These are phyloP conservation scores for Phialophora expanda DNA, from an alignment of 2,329 filamentous ascomycete genomes.

Conservation along the genomic window DNA sequence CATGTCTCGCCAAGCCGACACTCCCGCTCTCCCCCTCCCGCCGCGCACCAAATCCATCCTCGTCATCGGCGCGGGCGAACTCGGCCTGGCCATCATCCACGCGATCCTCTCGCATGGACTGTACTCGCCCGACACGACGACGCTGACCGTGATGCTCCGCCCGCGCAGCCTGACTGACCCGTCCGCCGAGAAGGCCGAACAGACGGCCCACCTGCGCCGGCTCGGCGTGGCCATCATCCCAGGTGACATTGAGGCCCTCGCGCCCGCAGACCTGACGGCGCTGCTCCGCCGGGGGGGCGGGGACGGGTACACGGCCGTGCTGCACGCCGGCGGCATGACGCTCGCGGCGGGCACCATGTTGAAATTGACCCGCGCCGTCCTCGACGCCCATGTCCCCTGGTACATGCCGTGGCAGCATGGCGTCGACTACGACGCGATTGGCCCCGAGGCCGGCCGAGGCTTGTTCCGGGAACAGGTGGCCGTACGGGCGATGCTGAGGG, in stretches of 20 bases:
- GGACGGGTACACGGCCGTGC: slow-evolving; percentile 48
- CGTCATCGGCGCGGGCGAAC: slow-evolving; percentile 70
- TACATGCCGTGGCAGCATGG: slow-evolving; percentile 78
- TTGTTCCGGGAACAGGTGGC: slow-evolving; percentile 71
- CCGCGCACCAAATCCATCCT: slow-evolving; percentile 51
- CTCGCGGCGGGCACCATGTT: slow-evolving; percentile 61
- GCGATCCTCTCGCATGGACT: slow-evolving; percentile 56
- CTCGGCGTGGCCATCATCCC: slow-evolving; percentile 52
- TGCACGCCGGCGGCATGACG: slow-evolving; percentile 67
- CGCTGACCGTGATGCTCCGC: slow-evolving; percentile 61
- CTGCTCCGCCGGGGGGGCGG: slow-evolving; percentile 46
- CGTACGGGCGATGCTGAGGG: slow-evolving; percentile 60
- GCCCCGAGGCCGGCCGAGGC: slow-evolving; percentile 61
- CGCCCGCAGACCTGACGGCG: slow-evolving; percentile 46
- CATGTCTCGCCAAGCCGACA: no score
- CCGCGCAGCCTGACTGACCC: slow-evolving; percentile 53
- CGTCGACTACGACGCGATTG: slow-evolving; percentile 70
- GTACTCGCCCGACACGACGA: slow-evolving; percentile 43
- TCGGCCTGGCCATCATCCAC: slow-evolving; percentile 63
- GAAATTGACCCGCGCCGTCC: slow-evolving; percentile 62
- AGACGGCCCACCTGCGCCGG: slow-evolving; percentile 42
- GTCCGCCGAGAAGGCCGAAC: slow-evolving; percentile 45
- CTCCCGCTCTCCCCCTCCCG: neutral
- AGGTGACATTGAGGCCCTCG: slow-evolving; percentile 52
- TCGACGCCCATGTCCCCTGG: slow-evolving; percentile 56